Evolutionary conservation across 345 rosid genomes (phyloP).

Genomic region (Acer campestre): DNA sequence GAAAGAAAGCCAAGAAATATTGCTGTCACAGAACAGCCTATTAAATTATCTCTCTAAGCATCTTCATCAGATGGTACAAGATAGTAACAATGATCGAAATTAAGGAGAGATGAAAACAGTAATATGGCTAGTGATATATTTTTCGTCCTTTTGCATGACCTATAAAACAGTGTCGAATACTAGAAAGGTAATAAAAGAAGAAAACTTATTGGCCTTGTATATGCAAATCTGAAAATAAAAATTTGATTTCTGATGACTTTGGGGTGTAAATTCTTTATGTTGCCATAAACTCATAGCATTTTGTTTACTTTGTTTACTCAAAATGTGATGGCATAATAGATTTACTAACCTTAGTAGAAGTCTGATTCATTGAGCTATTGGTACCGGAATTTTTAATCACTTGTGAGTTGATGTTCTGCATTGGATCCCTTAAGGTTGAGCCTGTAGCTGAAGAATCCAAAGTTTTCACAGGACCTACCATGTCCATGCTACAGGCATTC

Average conservation of each 20-base stretch:
- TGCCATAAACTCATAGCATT: background rate
- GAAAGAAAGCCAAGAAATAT: background rate
- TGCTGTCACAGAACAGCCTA: background rate
- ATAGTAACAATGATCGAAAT: background rate
- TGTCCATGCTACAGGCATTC: constrained; percentile 21
- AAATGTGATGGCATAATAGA: constrained; percentile 9
- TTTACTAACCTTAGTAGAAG: constrained; percentile 48
- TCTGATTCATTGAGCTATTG: constrained; percentile 36
- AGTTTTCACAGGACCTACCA: constrained; percentile 38
- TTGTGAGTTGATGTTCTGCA: constrained; percentile 38
- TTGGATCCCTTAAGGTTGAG: constrained; percentile 45
- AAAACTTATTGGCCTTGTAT: background rate
- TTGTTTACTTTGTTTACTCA: background rate
- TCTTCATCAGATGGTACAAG: background rate
- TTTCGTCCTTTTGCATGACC: background rate
- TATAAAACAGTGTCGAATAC: background rate
- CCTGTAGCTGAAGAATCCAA: constrained; percentile 42
- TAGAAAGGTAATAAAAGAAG: background rate
- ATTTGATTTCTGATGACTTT: background rate
- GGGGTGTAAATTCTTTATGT: background rate
- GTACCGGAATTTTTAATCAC: constrained; percentile 34
- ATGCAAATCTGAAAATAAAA: background rate
- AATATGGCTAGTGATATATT: background rate
- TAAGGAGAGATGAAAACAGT: background rate
- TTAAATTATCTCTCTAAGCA: background rate